Percentiles rank a stretch among this genome's conserved stretches.
phyloP scores from a whole-genome alignment of 768 basidiomycete species.

The Tylopilus subfusipes region DNA sequence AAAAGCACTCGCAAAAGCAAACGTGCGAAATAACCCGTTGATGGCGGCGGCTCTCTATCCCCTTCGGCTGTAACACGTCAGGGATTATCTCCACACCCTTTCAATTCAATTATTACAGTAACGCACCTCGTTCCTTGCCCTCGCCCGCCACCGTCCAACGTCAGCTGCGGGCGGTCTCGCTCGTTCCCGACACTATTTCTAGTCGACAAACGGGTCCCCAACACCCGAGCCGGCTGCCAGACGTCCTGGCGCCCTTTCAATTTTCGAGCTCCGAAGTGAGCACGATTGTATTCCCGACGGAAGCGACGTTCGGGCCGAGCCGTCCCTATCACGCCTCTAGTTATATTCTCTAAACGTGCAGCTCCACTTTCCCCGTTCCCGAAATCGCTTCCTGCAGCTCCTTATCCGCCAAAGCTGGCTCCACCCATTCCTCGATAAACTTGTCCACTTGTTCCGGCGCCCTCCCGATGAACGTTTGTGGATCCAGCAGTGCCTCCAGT shows the following conservation, averaged over 20 bases:
- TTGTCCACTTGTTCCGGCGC: constrained; percentile 93
- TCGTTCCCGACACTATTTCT: background rate
- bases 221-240: background rate
- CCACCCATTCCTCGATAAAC: constrained; percentile 85
- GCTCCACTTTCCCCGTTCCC: constrained; percentile 56
- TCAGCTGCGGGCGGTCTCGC: background rate
- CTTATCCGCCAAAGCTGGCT: constrained; percentile 65
- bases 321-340: background rate
- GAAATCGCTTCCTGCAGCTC: constrained; percentile 54
- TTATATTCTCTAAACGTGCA: constrained; percentile 41
- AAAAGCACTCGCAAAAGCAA: constrained; percentile 10
- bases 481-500: constrained; percentile 77
- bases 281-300: constrained; percentile 15
- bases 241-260: constrained; percentile 16
- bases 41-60: constrained; percentile 14
- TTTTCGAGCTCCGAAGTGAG: constrained; percentile 15
- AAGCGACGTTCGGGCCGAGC: constrained; percentile 20
- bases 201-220: background rate
- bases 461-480: constrained; percentile 85
- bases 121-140: constrained; percentile 9
- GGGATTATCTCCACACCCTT: background rate
- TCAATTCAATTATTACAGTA: too few species aligned
- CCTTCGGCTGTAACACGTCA: constrained; percentile 11
- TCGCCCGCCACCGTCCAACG: constrained; percentile 1
- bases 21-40: constrained; percentile 26